phyloP scores from a whole-genome alignment of 2,329 filamentous ascomycete species.

The Penicillium freii region DNA sequence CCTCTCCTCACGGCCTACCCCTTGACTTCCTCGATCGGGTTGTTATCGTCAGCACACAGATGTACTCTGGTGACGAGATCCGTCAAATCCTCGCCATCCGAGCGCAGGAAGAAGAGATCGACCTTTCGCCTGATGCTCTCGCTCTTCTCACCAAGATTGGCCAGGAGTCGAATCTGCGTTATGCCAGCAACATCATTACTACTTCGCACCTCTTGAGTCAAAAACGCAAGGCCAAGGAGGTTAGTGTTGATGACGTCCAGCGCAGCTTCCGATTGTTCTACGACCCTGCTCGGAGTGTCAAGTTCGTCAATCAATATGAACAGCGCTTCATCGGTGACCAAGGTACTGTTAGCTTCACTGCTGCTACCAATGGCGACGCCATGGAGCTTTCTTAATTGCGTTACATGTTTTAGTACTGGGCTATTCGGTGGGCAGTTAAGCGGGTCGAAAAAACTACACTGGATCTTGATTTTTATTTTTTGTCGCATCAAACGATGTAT shows the following conservation, averaged over 20 bases:
- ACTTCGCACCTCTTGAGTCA: constrained; percentile 84
- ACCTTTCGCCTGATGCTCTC: constrained; percentile 83
- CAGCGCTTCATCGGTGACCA: constrained; percentile 88
- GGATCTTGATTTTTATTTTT: constrained; percentile 19
- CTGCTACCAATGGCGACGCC: constrained; percentile 56
- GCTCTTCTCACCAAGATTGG: constrained; percentile 95
- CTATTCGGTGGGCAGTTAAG: constrained; percentile 13
- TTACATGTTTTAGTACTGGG: constrained; percentile 14
- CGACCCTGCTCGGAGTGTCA: constrained; percentile 81
- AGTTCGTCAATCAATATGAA: constrained; percentile 87
- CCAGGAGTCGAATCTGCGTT: constrained; percentile 84
- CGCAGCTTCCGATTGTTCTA: constrained; percentile 93
- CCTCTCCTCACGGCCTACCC: constrained; percentile 87
- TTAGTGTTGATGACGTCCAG: constrained; percentile 84
- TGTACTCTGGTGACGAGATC: constrained; percentile 80
- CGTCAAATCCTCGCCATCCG: constrained; percentile 89
- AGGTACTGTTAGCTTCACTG: constrained; percentile 71
- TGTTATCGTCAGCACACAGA: constrained; percentile 90
- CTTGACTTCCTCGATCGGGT: constrained; percentile 95
- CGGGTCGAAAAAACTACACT: constrained; percentile 20
- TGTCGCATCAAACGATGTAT: constrained; percentile 37
- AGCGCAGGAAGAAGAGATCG: constrained; percentile 93
- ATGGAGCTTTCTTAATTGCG: constrained; percentile 63
- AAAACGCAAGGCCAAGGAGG: constrained; percentile 81
- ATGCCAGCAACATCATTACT: constrained; percentile 97